These are phyloP conservation scores for Colletotrichum sp. DNA, from an alignment of 2,329 filamentous ascomycete species.

Conservation along the genomic window DNA sequence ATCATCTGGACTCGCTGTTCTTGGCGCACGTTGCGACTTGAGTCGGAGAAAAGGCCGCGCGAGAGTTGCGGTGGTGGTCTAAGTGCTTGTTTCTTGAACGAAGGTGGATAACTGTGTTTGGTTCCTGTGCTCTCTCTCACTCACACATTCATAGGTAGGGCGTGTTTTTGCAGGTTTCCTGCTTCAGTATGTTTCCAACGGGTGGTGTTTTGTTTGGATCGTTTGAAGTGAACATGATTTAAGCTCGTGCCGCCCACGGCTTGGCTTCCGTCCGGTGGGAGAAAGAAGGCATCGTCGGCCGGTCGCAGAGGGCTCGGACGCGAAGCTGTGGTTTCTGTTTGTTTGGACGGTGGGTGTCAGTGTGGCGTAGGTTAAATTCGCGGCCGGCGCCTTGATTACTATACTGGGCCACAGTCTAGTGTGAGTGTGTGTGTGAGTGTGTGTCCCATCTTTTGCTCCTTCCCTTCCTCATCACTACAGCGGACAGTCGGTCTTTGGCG, in stretches of 20 bases:
- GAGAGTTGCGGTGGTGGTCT: background rate
- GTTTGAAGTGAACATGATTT: background rate
- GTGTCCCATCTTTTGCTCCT: background rate
- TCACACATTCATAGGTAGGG: background rate
- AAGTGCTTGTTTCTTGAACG: background rate
- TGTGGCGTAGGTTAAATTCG: conserved; percentile 13
- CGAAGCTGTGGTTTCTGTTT: conserved; percentile 1
- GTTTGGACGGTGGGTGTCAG: conserved; percentile 11
- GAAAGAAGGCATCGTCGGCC: background rate
- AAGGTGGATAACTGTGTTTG: background rate
- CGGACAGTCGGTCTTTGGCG: background rate
- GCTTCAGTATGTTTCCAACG: background rate
- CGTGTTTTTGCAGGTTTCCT: background rate
- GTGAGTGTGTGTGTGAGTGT: background rate
- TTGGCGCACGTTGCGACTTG: conserved; percentile 20
- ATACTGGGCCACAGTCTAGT: background rate
- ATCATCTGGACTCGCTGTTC: conserved; percentile 16
- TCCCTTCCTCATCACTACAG: background rate
- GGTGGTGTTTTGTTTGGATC: background rate
- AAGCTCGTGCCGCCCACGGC: background rate
- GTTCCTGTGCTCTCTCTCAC: background rate
- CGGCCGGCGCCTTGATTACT: background rate
- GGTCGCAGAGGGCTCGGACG: conserved; percentile 1
- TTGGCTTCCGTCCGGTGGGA: background rate
- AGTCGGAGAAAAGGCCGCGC: background rate